These are phyloP conservation scores for Heterobasidion occidentale DNA, from an alignment of 1,284 basidiomycete genomes.

Conservation along the genomic window DNA sequence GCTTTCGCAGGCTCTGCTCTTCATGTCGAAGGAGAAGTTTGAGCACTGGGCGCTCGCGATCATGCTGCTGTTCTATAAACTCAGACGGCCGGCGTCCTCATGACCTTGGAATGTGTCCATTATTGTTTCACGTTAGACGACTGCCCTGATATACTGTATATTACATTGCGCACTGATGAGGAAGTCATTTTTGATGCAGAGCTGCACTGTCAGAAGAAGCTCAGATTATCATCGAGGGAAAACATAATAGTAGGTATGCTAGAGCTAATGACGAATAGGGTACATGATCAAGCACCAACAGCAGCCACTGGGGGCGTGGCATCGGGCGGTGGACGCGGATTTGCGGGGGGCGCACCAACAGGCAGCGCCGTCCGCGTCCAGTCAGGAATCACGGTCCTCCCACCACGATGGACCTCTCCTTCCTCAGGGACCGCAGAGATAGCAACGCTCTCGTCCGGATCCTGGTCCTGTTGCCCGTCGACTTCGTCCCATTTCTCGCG, in stretches of 20 bases:
- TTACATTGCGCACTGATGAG: neutral
- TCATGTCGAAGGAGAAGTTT: conserved; percentile 81
- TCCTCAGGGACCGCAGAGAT: conserved; percentile 26
- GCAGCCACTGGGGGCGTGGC: conserved; percentile 5
- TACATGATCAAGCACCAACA: conserved; percentile 12
- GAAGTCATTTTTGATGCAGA: neutral
- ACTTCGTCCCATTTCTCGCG: conserved; percentile 82
- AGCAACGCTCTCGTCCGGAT: conserved; percentile 27
- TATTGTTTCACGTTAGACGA: neutral
- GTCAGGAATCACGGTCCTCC: conserved; percentile 55
- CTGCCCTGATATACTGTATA: neutral
- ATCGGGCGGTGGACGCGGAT: conserved; percentile 9
- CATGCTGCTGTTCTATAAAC: conserved; percentile 37
- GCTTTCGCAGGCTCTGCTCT: conserved; percentile 73
- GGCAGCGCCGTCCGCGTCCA: conserved; percentile 68
- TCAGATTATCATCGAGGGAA: neutral
- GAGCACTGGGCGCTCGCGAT: conserved; percentile 69
- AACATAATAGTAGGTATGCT: neutral
- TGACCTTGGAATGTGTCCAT: neutral
- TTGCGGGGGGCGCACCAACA: conserved; percentile 49
- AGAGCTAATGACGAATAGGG: neutral
- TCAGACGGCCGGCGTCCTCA: neutral
- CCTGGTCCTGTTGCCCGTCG: conserved; percentile 22
- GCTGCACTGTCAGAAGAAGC: too few relatives aligned
- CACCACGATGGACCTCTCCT: conserved; percentile 5